Evolutionary conservation across 2,329 filamentous ascomycete species (phyloP).

Genomic region (Endoconidiophora laricicola): DNA sequence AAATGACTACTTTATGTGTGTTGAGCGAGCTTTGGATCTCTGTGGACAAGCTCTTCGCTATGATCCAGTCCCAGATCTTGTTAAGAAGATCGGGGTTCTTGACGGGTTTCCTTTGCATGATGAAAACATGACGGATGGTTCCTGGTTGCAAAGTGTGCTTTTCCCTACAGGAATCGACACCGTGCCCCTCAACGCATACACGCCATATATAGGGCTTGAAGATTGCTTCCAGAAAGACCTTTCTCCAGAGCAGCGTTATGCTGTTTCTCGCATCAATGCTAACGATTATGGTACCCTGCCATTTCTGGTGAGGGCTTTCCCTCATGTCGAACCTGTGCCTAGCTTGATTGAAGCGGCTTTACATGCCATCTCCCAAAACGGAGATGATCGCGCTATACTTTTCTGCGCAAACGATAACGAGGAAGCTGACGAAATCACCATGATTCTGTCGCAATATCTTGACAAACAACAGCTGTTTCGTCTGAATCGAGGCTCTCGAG

Average conservation of each 20-base stretch:
- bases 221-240: neutral
- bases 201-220: neutral
- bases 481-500: neutral
- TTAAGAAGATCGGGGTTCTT: no score
- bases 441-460: neutral
- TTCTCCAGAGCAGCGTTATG: neutral
- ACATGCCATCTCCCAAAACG: neutral
- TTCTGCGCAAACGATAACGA: neutral
- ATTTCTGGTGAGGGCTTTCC: neutral
- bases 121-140: neutral
- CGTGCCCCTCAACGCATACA: neutral
- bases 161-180: neutral
- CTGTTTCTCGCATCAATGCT: neutral
- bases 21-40: no score
- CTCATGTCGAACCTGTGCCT: neutral
- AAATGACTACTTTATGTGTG: no score
- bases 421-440: neutral
- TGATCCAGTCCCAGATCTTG: no score
- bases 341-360: neutral
- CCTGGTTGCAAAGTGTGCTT: slow-evolving; percentile 1
- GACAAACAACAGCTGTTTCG: neutral
- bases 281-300: slow-evolving; percentile 1
- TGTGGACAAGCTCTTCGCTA: no score
- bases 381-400: neutral
- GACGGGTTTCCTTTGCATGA: no score